Evolutionary conservation across 1,284 basidiomycete genomes (phyloP).

Genomic region (Ceratobasidium sp.): DNA sequence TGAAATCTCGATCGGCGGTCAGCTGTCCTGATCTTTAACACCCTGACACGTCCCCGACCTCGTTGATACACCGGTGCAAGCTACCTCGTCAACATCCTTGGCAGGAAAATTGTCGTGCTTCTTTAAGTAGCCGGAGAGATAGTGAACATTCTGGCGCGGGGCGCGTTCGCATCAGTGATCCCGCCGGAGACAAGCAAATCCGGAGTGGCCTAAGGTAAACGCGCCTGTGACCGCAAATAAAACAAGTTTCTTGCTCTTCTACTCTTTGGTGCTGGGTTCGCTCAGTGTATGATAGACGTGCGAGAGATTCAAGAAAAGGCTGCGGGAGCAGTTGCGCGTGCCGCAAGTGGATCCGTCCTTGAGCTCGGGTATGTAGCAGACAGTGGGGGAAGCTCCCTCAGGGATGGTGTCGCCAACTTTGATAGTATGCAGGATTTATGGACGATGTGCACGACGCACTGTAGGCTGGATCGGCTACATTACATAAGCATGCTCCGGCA

Average conservation of each 20-base stretch:
- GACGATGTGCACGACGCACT: not conserved
- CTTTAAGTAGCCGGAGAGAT: conserved; percentile 77
- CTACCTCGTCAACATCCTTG: conserved; percentile 80
- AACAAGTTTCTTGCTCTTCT: conserved; percentile 89
- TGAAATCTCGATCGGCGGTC: conserved; percentile 8
- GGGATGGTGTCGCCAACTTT: conserved; percentile 78
- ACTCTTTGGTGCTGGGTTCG: conserved; percentile 68
- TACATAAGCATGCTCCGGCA: no score
- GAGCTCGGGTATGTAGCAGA: conserved; percentile 75
- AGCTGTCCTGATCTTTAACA: conserved; percentile 74
- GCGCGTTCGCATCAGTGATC: conserved; percentile 30
- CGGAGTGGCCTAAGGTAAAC: conserved; percentile 69
- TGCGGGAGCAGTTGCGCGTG: conserved; percentile 49
- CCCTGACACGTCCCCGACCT: conserved; percentile 78
- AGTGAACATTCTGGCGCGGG: conserved; percentile 70
- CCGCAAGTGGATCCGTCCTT: conserved; percentile 63
- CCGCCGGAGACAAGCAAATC: conserved; percentile 46
- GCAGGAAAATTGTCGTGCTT: conserved; percentile 76
- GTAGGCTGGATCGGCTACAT: not conserved
- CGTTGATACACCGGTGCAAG: conserved; percentile 79
- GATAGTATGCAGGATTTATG: conserved; percentile 52
- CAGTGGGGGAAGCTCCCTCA: conserved; percentile 70
- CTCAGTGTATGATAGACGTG: conserved; percentile 53
- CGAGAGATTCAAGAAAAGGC: not conserved
- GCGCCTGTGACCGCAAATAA: conserved; percentile 83